Evolutionary conservation across 352 stramenopile species (phyloP), one percentile per base, ranked within the genome.

Genomic region (Globisporangium paddicum): DNA sequence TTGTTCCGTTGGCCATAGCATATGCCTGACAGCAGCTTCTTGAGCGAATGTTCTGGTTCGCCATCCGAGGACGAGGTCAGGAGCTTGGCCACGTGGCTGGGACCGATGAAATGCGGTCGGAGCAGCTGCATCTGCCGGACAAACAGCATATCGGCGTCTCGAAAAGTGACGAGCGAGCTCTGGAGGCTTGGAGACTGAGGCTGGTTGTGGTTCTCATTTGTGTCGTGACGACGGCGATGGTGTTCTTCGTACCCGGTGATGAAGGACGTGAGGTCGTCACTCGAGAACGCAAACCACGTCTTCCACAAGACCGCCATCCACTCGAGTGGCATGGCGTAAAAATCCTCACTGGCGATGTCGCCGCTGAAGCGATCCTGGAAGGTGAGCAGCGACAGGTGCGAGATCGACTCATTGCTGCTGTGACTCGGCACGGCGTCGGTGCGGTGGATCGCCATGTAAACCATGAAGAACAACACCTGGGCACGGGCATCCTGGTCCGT

Each of bases 231-330:
- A 18, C 55, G 13, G 11, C 57, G n/a, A 13, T 62, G 53, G 18
- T 67, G 49, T 41, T 68, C 66, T 34, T 64, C 50, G 45, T 60
- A 62, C n/a, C 69, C 67, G 0, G 55, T 48, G 5, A 67, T 26
- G 55, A 88, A 90, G 3, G 69, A 60, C 2, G 55, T 30, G 14
- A 87, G 63, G 23, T 85, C 69, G 23, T 75, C 68, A 4, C 73
- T 59, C 0, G 68, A 62, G 51, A 90, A 65, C 1, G 63, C 66
- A 9, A 89, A 60, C 64, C 77, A 89, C 9, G 71, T 47, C 32
- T 75, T 72, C 79, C 75, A 88, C 13, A 88, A 44, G 1, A 68
- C 26, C 16, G 62, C 63, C 62, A 79, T 87, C 73, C 75, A 90
- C 28, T 79, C 60, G n/a, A 81, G 46, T n/a, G 79, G 79, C 38